Percentiles rank a stretch among this genome's conserved stretches.
Evolutionary conservation across 2,329 filamentous ascomycete species (phyloP).

Genomic region (Epichloe baconii): DNA sequence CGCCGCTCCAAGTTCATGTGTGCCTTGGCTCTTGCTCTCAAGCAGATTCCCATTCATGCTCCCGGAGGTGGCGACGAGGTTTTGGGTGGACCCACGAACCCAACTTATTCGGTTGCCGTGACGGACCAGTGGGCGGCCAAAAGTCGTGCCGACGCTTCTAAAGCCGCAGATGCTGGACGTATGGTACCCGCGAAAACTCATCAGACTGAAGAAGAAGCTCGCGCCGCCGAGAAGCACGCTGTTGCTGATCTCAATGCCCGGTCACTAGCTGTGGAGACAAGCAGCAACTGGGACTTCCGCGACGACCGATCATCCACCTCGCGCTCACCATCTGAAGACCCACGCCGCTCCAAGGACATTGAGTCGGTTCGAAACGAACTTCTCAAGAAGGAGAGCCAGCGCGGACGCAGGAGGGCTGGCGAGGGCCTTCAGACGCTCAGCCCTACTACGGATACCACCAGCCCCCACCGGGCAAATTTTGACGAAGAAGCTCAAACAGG

Average conservation of each 20-base stretch:
- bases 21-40: conserved; percentile 71
- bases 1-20: conserved; percentile 96
- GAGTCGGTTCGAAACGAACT: conserved; percentile 24
- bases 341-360: conserved; percentile 24
- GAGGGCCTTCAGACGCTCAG: conserved; percentile 27
- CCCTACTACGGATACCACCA: conserved; percentile 18
- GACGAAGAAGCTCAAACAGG: conserved; percentile 31
- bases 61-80: conserved; percentile 59
- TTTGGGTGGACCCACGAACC: conserved; percentile 57
- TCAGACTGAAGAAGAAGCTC: conserved; percentile 14
- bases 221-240: conserved; percentile 30
- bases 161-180: conserved; percentile 50
- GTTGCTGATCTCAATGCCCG: conserved; percentile 31
- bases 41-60: conserved; percentile 72
- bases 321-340: conserved; percentile 20
- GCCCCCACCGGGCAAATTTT: conserved; percentile 21
- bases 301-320: conserved; percentile 7
- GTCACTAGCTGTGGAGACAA: conserved; percentile 15
- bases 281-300: conserved; percentile 11
- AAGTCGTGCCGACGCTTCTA: conserved; percentile 45
- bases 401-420: conserved; percentile 36
- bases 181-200: conserved; percentile 39
- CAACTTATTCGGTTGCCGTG: conserved; percentile 68
- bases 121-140: conserved; percentile 52
- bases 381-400: conserved; percentile 30